Evolutionary conservation across 495 filamentous ascomycete species (phyloP).

Genomic region (Beverwykella pulmonaria): DNA sequence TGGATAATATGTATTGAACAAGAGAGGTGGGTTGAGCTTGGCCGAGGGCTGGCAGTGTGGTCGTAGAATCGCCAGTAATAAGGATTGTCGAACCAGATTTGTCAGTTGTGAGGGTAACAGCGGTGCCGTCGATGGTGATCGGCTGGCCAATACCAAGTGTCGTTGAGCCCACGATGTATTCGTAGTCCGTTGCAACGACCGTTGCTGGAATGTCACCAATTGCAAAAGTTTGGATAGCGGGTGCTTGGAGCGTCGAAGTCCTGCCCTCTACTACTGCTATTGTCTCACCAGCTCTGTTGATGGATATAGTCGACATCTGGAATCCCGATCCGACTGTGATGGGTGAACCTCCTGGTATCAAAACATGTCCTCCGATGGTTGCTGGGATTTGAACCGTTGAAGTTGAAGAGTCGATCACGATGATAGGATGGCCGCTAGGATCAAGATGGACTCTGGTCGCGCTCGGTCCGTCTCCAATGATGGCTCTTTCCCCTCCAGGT

Average conservation of each 20-base stretch:
- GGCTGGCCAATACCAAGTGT: slow-evolving; percentile 19
- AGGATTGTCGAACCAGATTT: slow-evolving; percentile 17
- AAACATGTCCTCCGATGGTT: slow-evolving; percentile 2
- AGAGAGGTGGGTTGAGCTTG: not conserved
- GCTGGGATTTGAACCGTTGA: slow-evolving; percentile 7
- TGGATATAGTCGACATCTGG: slow-evolving; percentile 8
- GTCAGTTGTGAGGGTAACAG: slow-evolving; percentile 17
- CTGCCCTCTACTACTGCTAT: slow-evolving; percentile 1
- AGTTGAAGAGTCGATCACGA: slow-evolving; percentile 10
- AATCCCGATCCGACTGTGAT: slow-evolving; percentile 17
- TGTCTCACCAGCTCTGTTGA: slow-evolving; percentile 15
- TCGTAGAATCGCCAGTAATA: slow-evolving; percentile 10
- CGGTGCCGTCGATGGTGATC: slow-evolving; percentile 22
- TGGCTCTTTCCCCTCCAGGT: slow-evolving; percentile 13
- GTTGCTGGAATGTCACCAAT: slow-evolving; percentile 21
- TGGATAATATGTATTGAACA: not conserved
- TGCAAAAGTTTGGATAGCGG: slow-evolving; percentile 13
- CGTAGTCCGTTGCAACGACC: not conserved
- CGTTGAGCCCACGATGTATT: slow-evolving; percentile 14
- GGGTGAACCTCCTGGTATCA: slow-evolving; percentile 18
- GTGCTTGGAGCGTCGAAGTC: not conserved
- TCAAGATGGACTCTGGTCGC: slow-evolving; percentile 20
- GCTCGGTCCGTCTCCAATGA: slow-evolving; percentile 12
- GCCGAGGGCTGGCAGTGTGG: slow-evolving; percentile 1
- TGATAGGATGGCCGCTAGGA: slow-evolving; percentile 12